Conservation (phyloP, 495 filamentous ascomycete genomes). For the Ascobolus immersus region DNA sequence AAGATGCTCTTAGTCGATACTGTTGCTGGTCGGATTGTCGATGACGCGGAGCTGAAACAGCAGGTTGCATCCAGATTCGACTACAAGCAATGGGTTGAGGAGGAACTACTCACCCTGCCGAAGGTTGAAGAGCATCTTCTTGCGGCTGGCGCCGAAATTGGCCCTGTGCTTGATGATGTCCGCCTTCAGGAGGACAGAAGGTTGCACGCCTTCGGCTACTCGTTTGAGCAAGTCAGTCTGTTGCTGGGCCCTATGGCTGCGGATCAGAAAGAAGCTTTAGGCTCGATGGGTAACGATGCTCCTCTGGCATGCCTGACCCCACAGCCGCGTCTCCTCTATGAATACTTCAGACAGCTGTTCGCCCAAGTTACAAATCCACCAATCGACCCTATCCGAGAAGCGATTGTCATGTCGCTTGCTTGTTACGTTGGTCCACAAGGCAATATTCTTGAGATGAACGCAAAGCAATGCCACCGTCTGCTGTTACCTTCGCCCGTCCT, state of each 20-base stretch:
- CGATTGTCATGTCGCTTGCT: constrained; percentile 95
- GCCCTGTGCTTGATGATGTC: constrained; percentile 38
- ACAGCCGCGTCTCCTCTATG: constrained; percentile 74
- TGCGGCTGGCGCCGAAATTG: constrained; percentile 28
- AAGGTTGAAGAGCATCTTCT: constrained; percentile 1
- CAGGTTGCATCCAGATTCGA: constrained; percentile 64
- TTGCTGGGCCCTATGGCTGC: constrained; percentile 91
- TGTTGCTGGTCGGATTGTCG: constrained; percentile 80
- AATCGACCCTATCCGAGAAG: constrained; percentile 95
- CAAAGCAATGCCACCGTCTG: constrained; percentile 66
- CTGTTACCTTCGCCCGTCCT: constrained; percentile 77
- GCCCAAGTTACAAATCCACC: constrained; percentile 98
- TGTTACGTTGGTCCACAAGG: constrained; percentile 96
- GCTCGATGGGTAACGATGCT: constrained; percentile 98
- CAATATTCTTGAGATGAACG: constrained; percentile 85
- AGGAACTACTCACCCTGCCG: constrained; percentile 42
- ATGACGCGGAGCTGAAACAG: constrained; percentile 79
- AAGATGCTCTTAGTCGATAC: constrained; percentile 98
- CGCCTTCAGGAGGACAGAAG: constrained; percentile 65
- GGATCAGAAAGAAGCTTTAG: constrained; percentile 96
- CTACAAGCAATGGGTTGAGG: constrained; percentile 72
- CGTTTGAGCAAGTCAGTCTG: constrained; percentile 87
- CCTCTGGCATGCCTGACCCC: constrained; percentile 77
- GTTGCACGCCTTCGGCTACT: constrained; percentile 79
- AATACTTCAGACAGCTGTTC: constrained; percentile 98